Evolutionary conservation across 495 filamentous ascomycete species (phyloP), one percentile per base, ranked within the genome.

Genomic region (Thermochaetoides thermophila): DNA sequence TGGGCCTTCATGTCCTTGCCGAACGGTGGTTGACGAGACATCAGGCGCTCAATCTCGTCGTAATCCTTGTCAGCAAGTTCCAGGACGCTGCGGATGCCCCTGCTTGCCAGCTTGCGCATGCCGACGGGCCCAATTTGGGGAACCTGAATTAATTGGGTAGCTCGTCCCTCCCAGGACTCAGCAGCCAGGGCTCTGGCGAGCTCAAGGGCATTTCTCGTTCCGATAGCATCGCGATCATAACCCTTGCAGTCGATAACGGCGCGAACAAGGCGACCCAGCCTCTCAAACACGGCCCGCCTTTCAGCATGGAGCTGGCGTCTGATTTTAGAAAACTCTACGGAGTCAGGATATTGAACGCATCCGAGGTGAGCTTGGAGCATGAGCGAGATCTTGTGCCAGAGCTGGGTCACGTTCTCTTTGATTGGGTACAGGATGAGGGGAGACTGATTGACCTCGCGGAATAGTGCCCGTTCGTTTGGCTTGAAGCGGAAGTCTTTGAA

Each of bases 171-270:
- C 91, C 91, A 96, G 3, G 74, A 78, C 37, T 69, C 73, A 8
- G 83, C 84, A 18, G 70, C 66, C 25, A 96, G 64, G 35, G 81
- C 82, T 37, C 91, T 64, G 5, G 74, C 66, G 13, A 96, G 65
- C 46, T 91, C 82, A 11, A 96, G 61, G 8, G 82, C 79, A 38
- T 76, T 78, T 29, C 68, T 68, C 7, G 70, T 67, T 7, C 74
- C 59, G 3, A 78, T 45, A 0, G 81, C 73, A 45, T 94, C 84
- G 6, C 70, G 57, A 5, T 76, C 66, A 14, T 62, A 41, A 7
- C 79, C 66, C 43, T 83, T 74, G 43, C 85, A 94, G 25, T 96
- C 89, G 29, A 92, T 71, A 7, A 94, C 67, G 42, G 85, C 94
- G 6, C 83, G 73, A 12, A 87, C 69, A 0, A 95, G 54, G 5